phyloP scores from a whole-genome alignment of 2,329 filamentous ascomycete species.

The Penicillium sp. region DNA sequence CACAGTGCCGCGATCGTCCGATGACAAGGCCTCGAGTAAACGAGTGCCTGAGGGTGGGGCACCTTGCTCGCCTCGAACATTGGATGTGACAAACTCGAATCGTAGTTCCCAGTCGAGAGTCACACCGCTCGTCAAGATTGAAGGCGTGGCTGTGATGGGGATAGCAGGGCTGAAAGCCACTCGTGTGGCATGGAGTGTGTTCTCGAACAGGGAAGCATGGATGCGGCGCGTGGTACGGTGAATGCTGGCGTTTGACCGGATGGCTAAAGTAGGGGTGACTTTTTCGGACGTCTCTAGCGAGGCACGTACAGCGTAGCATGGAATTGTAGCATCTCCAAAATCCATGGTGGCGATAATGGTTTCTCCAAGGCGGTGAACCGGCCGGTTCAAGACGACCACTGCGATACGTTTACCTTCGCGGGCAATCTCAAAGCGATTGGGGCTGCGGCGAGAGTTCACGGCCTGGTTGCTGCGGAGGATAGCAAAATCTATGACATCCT shows the following conservation, averaged over 20 bases:
- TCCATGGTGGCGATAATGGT: slow-evolving; percentile 75
- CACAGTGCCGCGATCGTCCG: slow-evolving; percentile 69
- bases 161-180: slow-evolving; percentile 76
- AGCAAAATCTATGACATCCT: slow-evolving; percentile 81
- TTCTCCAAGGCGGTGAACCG: slow-evolving; percentile 82
- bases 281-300: slow-evolving; percentile 80
- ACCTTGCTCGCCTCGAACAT: slow-evolving; percentile 34
- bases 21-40: slow-evolving; percentile 68
- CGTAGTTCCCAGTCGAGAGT: slow-evolving; percentile 79
- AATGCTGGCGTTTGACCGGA: slow-evolving; percentile 77
- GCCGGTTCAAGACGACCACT: slow-evolving; percentile 77
- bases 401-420: slow-evolving; percentile 86
- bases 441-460: slow-evolving; percentile 61
- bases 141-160: slow-evolving; percentile 72
- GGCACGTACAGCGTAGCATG: slow-evolving; percentile 75
- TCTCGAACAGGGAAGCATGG: slow-evolving; percentile 69
- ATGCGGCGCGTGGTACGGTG: slow-evolving; percentile 76
- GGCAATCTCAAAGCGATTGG: slow-evolving; percentile 92
- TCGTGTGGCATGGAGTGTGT: slow-evolving; percentile 68
- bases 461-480: slow-evolving; percentile 73
- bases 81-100: slow-evolving; percentile 84
- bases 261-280: slow-evolving; percentile 67
- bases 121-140: slow-evolving; percentile 83
- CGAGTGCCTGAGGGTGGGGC: slow-evolving; percentile 36
- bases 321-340: slow-evolving; percentile 66